Conservation (phyloP, 139 green algal genomes). For the Chlamydomonas sp. region DNA sequence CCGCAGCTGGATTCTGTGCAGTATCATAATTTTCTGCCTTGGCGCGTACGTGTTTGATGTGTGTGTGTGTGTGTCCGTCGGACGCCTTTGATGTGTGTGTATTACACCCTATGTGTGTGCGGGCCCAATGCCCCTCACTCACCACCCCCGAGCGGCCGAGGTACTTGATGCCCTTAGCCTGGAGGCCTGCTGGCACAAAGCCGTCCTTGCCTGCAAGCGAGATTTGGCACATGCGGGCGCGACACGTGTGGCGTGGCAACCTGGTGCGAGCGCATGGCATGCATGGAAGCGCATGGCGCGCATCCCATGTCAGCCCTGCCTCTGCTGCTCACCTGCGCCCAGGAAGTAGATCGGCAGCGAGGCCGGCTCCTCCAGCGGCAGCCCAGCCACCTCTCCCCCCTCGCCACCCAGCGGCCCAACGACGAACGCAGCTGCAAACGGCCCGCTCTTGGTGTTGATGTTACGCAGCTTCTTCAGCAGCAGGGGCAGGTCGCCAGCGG, state of each 20-base stretch:
- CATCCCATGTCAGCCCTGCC: neutral
- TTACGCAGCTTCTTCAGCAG: constrained; percentile 31
- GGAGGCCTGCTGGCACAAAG: constrained; percentile 31
- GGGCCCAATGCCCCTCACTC: neutral
- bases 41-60: too few relatives aligned
- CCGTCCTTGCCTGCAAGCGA: constrained; percentile 29
- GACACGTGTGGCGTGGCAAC: too few relatives aligned
- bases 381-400: neutral
- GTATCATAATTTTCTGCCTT: too few relatives aligned
- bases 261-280: too few relatives aligned
- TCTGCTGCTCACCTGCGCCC: constrained; percentile 3
- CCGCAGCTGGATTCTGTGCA: too few relatives aligned
- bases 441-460: constrained; percentile 31
- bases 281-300: too few relatives aligned
- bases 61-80: too few relatives aligned
- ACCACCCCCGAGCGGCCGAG: constrained; percentile 56
- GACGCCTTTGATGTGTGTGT: neutral
- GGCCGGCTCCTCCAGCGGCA: neutral
- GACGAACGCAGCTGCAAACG: constrained; percentile 5
- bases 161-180: constrained; percentile 39
- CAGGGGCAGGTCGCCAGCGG: constrained; percentile 19
- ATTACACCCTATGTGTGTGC: neutral
- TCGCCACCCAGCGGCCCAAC: neutral
- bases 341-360: constrained; percentile 4
- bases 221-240: too few relatives aligned